These are phyloP conservation scores for Hyaloscypha finlandica DNA, from an alignment of 495 filamentous ascomycete species.

Conservation along the genomic window DNA sequence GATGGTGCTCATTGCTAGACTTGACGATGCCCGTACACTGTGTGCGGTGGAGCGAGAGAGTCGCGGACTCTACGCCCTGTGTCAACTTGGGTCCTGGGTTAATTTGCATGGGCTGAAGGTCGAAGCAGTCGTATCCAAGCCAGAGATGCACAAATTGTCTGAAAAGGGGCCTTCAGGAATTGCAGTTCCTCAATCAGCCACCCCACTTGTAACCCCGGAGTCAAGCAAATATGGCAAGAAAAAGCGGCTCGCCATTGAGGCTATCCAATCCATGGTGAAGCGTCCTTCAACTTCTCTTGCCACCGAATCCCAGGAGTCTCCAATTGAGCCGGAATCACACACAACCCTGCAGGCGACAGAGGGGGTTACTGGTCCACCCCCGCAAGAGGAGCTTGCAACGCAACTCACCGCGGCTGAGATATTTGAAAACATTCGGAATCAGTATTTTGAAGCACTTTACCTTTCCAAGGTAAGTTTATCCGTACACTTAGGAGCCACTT, in stretches of 20 bases:
- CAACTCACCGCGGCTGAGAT: constrained; percentile 62
- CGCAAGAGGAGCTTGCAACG: constrained; percentile 12
- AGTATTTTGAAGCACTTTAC: constrained; percentile 90
- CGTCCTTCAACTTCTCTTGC: constrained; percentile 37
- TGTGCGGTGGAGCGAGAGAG: constrained; percentile 76
- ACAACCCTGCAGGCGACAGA: neutral
- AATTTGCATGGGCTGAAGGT: constrained; percentile 47
- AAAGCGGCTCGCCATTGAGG: constrained; percentile 53
- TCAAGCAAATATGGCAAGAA: constrained; percentile 42
- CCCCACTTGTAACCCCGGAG: constrained; percentile 43
- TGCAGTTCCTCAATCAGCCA: neutral
- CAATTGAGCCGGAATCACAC: constrained; percentile 10
- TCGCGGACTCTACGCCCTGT: constrained; percentile 67
- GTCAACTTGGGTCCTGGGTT: constrained; percentile 68
- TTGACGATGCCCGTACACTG: constrained; percentile 53
- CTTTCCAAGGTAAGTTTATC: constrained; percentile 66
- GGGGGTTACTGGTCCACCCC: constrained; percentile 1
- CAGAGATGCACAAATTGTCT: constrained; percentile 27
- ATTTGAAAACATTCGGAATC: constrained; percentile 66
- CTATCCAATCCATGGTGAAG: constrained; percentile 49
- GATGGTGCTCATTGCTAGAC: constrained; percentile 66
- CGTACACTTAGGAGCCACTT: constrained; percentile 30
- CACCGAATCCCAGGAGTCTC: constrained; percentile 32
- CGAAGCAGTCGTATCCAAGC: constrained; percentile 41
- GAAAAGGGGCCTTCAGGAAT: constrained; percentile 14